Evolutionary conservation across 2,329 filamentous ascomycete species (phyloP).

Genomic region (Venturia oleaginea): DNA sequence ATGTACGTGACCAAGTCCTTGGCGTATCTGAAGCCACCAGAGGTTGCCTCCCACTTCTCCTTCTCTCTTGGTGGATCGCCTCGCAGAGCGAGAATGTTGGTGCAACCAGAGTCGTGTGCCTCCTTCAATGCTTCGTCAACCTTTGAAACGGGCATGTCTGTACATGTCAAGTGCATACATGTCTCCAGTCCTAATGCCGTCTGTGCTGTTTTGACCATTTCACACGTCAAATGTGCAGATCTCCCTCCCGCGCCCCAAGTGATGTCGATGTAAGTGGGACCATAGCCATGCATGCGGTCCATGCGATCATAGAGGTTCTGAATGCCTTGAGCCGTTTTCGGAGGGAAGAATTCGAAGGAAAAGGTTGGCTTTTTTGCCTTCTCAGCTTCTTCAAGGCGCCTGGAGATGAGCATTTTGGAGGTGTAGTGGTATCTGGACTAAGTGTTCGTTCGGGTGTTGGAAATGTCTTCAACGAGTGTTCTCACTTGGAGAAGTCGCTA

Average conservation of each 20-base stretch:
- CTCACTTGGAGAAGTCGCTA: not conserved
- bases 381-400: constrained; percentile 79
- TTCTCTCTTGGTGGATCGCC: constrained; percentile 91
- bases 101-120: constrained; percentile 91
- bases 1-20: constrained; percentile 85
- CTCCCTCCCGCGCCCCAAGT: constrained; percentile 96
- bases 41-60: constrained; percentile 83
- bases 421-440: constrained; percentile 7
- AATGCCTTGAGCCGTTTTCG: constrained; percentile 93
- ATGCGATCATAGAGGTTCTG: constrained; percentile 99
- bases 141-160: constrained; percentile 90
- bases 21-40: constrained; percentile 84
- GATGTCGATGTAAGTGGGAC: constrained; percentile 93
- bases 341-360: constrained; percentile 99
- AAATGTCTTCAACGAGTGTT: not conserved
- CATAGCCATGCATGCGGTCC: constrained; percentile 95
- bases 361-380: constrained; percentile 75
- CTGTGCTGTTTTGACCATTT: constrained; percentile 96
- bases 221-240: constrained; percentile 83
- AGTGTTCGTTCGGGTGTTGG: constrained; percentile 7
- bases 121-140: constrained; percentile 80
- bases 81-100: constrained; percentile 88
- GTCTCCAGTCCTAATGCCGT: constrained; percentile 93
- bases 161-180: constrained; percentile 98
- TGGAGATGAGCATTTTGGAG: constrained; percentile 81